Conservation (phyloP, 75 land plant species). For the Pinus albicaulis region DNA sequence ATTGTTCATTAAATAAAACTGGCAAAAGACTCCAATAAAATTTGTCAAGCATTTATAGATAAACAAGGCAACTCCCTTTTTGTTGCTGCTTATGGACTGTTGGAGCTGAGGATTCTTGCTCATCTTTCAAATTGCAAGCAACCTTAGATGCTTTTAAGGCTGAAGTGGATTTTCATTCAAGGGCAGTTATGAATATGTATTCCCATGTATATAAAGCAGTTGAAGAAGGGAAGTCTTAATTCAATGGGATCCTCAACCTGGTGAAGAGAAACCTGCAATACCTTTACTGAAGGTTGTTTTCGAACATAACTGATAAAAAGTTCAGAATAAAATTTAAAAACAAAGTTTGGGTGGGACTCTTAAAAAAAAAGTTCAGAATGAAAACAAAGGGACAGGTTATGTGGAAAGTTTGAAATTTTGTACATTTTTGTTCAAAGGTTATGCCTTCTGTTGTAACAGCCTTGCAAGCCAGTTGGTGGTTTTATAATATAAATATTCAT, state of each 20-base stretch:
- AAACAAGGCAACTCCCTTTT: too few species aligned
- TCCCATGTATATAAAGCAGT: conserved; percentile 37
- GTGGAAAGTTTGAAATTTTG: too few species aligned
- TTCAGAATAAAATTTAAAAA: too few species aligned
- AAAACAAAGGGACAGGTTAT: too few species aligned
- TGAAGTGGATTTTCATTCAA: conserved; percentile 49
- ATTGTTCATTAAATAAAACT: conserved; percentile 7
- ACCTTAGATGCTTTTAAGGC: conserved; percentile 39
- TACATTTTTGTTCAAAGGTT: too few species aligned
- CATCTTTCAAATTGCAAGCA: conserved; percentile 34
- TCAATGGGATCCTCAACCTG: conserved; percentile 38
- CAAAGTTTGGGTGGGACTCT: too few species aligned
- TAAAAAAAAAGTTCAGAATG: too few species aligned
- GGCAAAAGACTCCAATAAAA: conserved; percentile 89
- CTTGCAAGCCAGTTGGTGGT: too few species aligned
- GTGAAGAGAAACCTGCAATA: conserved; percentile 28
- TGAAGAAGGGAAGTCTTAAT: conserved; percentile 29
- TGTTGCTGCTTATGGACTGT: conserved; percentile 7
- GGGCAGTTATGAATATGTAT: conserved; percentile 47
- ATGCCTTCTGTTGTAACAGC: too few species aligned
- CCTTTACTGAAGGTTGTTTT: too few species aligned
- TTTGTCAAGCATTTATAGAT: conserved; percentile 67
- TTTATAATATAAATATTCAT: too few species aligned
- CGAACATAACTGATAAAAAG: too few species aligned
- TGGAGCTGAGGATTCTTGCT: conserved; percentile 40